Conservation (phyloP, 1,139 yeast species). For the Arxiozyma slooffiae region DNA sequence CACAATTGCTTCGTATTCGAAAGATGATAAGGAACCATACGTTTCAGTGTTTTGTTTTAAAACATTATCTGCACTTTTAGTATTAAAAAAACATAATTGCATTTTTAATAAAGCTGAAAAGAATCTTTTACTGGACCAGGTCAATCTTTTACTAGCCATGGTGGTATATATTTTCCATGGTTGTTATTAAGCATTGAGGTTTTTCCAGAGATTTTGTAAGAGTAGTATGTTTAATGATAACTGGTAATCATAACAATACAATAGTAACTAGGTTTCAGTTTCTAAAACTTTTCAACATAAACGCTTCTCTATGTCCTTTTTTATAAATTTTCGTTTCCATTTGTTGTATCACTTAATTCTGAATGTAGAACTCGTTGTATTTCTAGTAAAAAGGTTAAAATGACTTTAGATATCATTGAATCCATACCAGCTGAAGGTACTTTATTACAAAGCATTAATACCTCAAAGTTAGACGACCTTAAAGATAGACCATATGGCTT, state of each 20-base stretch:
- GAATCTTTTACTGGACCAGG: constrained; percentile 17
- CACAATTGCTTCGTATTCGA: constrained; percentile 17
- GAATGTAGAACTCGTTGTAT: not conserved
- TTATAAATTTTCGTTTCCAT: constrained; percentile 13
- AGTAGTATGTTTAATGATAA: constrained; percentile 31
- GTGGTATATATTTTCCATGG: constrained; percentile 16
- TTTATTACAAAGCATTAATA: constrained; percentile 14
- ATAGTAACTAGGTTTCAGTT: constrained; percentile 31
- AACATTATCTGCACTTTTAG: constrained; percentile 35
- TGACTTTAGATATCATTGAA: constrained; percentile 11
- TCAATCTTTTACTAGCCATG: constrained; percentile 22
- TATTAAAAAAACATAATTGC: constrained; percentile 35
- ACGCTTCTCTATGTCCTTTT: constrained; percentile 28
- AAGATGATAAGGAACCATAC: constrained; percentile 15
- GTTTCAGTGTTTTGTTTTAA: constrained; percentile 26
- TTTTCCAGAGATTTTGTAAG: constrained; percentile 24
- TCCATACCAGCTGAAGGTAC: constrained; percentile 13
- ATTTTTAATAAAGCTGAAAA: constrained; percentile 34
- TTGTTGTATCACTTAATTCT: not conserved
- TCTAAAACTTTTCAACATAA: constrained; percentile 27
- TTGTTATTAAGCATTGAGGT: constrained; percentile 28
- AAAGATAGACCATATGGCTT: constrained; percentile 1
- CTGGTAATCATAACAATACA: constrained; percentile 31
- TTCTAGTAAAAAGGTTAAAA: constrained; percentile 13
- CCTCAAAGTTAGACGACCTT: constrained; percentile 10